Base-by-base conservation (phyloP, 352 stramenopile species). In the Pythium sukuiense region DNA sequence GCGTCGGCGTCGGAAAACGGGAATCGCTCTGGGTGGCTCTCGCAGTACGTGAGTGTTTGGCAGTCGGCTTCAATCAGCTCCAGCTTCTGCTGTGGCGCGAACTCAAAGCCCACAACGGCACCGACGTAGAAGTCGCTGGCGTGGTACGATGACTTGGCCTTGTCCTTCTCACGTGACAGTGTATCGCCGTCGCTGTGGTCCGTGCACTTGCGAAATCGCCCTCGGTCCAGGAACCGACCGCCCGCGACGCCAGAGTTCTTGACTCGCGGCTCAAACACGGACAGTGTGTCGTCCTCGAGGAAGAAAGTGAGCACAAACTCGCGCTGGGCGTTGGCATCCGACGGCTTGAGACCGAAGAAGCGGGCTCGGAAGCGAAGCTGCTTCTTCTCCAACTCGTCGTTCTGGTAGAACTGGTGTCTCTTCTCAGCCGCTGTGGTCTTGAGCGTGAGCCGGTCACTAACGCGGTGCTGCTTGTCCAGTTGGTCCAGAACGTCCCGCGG, bases 301-400 rank as follows among this genome's bases (percentile, higher is more conserved):
- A 83, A 95, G 58, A 81, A 94, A 30, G 82, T 90, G 59, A 96
- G 55, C 12, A 95, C 79, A 63, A 96, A 96, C 57, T 81, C 67
- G 9, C 88, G 78, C 33, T 83, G 62, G 0, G 65, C 61, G 53
- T 91, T 81, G 30, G 79, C 53, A 45, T 89, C 73, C 24, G 63
- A 61, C 1, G 45, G 39, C 24, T 33, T 62, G 2, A 83, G 59
- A 2, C 72, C 79, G 63, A 79, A 71, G 57, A 92, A 91, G 7
- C 76, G 76, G 41, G 83, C 85, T 46, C 81, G 82, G 69, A 95
- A 95, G 13, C 86, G 78, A 18, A 95, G 76, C 58, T 90, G 79
- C 26, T 90, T 89, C 8, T 79, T 69, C 57, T 90, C 83, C 5
- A 89, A 37, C 39, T 72, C 65, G 53, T 87, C 74, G 29, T 76